These are phyloP conservation scores for Pueraria montana DNA, from an alignment of 306 rosid genomes.

Conservation along the genomic window DNA sequence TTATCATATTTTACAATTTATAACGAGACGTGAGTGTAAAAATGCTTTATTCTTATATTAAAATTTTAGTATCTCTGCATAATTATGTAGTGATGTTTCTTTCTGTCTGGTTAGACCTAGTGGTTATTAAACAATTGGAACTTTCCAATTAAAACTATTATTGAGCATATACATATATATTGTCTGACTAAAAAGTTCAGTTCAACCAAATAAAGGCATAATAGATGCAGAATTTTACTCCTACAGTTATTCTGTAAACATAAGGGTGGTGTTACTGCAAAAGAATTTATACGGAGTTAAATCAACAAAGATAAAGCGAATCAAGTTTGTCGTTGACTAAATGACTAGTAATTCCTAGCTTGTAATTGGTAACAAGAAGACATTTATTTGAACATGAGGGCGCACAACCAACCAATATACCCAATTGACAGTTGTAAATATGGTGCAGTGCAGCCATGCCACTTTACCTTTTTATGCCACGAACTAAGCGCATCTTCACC, in stretches of 20 bases:
- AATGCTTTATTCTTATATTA: neutral
- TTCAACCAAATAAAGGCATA: conserved; percentile 1
- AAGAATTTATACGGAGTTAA: conserved; percentile 27
- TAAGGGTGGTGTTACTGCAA: conserved; percentile 26
- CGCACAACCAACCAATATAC: conserved; percentile 31
- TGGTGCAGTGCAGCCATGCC: neutral
- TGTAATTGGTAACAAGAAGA: conserved; percentile 14
- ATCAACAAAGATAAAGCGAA: conserved; percentile 42
- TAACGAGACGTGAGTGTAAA: too few species aligned
- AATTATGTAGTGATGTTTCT: conserved; percentile 2
- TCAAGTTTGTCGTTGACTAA: conserved; percentile 47
- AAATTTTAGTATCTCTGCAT: conserved; percentile 7
- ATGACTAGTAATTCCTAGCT: conserved; percentile 26
- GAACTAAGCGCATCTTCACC: conserved; percentile 52
- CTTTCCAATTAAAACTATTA: conserved; percentile 19
- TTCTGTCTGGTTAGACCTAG: neutral
- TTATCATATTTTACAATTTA: neutral
- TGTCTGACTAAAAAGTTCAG: conserved; percentile 19
- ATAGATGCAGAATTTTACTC: conserved; percentile 4
- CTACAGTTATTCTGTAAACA: neutral
- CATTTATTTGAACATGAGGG: too few species aligned
- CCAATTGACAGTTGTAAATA: conserved; percentile 36
- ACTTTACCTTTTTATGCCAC: conserved; percentile 25
- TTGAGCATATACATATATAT: neutral
- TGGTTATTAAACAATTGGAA: conserved; percentile 17